Percentiles rank a stretch among this genome's conserved stretches.
phyloP scores from a whole-genome alignment of 1,139 yeast genomes.

The Zhuliangozyma blackwelliae region DNA sequence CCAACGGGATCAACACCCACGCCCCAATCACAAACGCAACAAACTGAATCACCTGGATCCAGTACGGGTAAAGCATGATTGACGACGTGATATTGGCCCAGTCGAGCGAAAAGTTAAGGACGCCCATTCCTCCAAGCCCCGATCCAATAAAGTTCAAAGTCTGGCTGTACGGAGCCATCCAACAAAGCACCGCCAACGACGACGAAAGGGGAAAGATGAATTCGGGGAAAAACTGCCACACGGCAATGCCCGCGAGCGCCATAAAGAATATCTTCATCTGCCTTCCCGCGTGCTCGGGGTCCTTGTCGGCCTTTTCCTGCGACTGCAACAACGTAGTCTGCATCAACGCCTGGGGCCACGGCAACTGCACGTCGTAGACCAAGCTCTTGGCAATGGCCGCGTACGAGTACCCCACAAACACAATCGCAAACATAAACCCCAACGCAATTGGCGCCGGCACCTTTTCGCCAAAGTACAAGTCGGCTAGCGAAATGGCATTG shows the following conservation, averaged over 20 bases:
- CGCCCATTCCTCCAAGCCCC: constrained; percentile 45
- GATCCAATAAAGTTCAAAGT: constrained; percentile 38
- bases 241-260: constrained; percentile 25
- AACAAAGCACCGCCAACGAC: constrained; percentile 40
- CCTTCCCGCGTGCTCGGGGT: constrained; percentile 15
- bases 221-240: constrained; percentile 45
- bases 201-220: constrained; percentile 37
- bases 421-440: constrained; percentile 42
- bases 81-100: constrained; percentile 45
- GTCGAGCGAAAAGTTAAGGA: constrained; percentile 38
- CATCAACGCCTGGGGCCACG: constrained; percentile 48
- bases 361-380: constrained; percentile 39
- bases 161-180: constrained; percentile 38
- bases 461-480: constrained; percentile 30
- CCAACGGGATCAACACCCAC: constrained; percentile 40
- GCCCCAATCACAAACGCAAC: constrained; percentile 37
- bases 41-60: constrained; percentile 42
- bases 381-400: constrained; percentile 42
- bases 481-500: constrained; percentile 37
- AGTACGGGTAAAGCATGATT: constrained; percentile 42
- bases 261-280: constrained; percentile 32
- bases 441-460: constrained; percentile 29
- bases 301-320: constrained; percentile 21
- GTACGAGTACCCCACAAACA: constrained; percentile 44
- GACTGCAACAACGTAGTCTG: constrained; percentile 40